Evolutionary conservation across 106 monocot species (phyloP).

Genomic region (Narthecium ossifragum): DNA sequence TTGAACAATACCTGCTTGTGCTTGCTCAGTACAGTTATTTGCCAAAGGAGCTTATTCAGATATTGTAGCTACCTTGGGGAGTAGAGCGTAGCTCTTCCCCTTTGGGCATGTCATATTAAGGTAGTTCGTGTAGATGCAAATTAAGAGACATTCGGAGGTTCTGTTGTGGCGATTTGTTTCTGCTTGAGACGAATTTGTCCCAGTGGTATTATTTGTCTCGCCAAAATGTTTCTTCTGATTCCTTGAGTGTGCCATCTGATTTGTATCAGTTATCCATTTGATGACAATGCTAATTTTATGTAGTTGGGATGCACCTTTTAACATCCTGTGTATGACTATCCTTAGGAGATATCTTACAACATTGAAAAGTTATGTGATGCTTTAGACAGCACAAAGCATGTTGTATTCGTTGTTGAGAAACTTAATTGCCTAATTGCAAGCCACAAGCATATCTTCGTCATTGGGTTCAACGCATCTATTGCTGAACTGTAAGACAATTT

Average conservation of each 20-base stretch:
- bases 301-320: no score
- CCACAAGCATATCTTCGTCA: no score
- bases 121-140: slow-evolving; percentile 23
- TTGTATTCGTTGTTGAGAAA: no score
- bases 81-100: not conserved
- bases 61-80: slow-evolving; percentile 6
- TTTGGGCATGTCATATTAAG: slow-evolving; percentile 23
- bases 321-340: no score
- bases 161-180: slow-evolving; percentile 24
- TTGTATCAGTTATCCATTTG: slow-evolving; percentile 1
- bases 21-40: slow-evolving; percentile 15
- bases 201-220: slow-evolving; percentile 15
- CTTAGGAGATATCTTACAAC: no score
- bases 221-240: slow-evolving; percentile 2
- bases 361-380: no score
- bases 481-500: no score
- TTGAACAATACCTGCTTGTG: slow-evolving; percentile 4
- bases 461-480: no score
- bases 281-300: no score
- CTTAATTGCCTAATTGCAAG: no score
- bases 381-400: no score
- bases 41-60: slow-evolving; percentile 8
- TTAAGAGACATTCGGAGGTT: slow-evolving; percentile 14
- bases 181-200: slow-evolving; percentile 24
- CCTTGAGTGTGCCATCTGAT: slow-evolving; percentile 14